Percentiles rank a stretch among this genome's conserved stretches.
Conservation (phyloP, 495 filamentous ascomycete genomes). For the Penicillium psychrofluorescens region DNA sequence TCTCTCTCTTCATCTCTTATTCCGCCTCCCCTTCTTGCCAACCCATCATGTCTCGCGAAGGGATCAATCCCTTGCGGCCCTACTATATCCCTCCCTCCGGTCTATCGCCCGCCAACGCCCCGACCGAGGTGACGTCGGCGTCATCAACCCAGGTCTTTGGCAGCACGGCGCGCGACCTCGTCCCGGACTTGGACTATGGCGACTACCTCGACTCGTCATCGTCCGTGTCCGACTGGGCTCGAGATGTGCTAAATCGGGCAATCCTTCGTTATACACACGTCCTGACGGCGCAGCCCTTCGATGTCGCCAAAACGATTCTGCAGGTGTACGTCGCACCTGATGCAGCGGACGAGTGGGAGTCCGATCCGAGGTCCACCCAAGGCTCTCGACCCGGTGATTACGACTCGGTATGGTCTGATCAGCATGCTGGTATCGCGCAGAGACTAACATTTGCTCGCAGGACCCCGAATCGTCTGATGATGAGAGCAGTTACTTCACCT, state of each 20-base stretch:
- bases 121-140: conserved; percentile 36
- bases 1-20: background rate
- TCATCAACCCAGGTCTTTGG: conserved; percentile 47
- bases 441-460: conserved; percentile 13
- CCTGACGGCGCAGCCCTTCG: conserved; percentile 87
- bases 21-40: conserved; percentile 6
- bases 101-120: conserved; percentile 21
- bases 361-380: conserved; percentile 19
- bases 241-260: conserved; percentile 68
- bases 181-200: conserved; percentile 81
- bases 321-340: conserved; percentile 60
- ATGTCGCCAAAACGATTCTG: conserved; percentile 88
- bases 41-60: conserved; percentile 42
- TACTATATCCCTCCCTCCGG: conserved; percentile 84
- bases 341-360: conserved; percentile 20
- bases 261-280: conserved; percentile 80
- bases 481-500: conserved; percentile 81
- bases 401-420: conserved; percentile 20
- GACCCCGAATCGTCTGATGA: conserved; percentile 58
- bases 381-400: conserved; percentile 28
- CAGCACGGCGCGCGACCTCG: conserved; percentile 72
- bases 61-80: conserved; percentile 83
- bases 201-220: conserved; percentile 79
- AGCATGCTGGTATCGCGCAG: background rate
- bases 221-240: conserved; percentile 61